phyloP scores from a whole-genome alignment of 116 monocot genomes.

The Dioscorea cayenensis region DNA sequence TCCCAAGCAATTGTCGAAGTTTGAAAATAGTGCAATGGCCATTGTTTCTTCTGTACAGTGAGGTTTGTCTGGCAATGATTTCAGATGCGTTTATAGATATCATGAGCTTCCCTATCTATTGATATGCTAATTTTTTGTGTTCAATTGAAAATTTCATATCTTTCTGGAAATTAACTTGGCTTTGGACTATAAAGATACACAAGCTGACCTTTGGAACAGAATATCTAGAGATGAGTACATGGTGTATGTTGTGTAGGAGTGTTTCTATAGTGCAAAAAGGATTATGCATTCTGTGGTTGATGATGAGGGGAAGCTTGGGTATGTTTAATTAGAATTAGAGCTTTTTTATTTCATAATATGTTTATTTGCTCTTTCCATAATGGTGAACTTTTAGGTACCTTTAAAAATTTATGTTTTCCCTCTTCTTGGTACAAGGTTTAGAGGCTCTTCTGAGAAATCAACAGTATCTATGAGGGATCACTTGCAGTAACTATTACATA shows the following conservation, averaged over 20 bases:
- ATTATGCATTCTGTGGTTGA: slow-evolving; percentile 80
- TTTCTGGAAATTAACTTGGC: slow-evolving; percentile 67
- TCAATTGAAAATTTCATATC: slow-evolving; percentile 33
- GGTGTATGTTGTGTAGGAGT: slow-evolving; percentile 92
- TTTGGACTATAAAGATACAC: slow-evolving; percentile 65
- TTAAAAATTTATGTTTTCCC: background rate
- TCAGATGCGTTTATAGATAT: too few species aligned
- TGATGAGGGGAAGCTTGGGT: slow-evolving; percentile 88
- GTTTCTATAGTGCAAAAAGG: slow-evolving; percentile 71
- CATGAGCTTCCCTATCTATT: background rate
- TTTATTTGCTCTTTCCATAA: too few species aligned
- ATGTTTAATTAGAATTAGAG: slow-evolving; percentile 1
- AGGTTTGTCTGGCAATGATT: slow-evolving; percentile 42
- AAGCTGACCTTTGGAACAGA: slow-evolving; percentile 65
- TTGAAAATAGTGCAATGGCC: slow-evolving; percentile 94
- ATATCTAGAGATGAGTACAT: slow-evolving; percentile 91
- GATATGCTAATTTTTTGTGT: background rate
- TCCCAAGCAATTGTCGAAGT: slow-evolving; percentile 81
- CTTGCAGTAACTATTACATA: slow-evolving; percentile 68
- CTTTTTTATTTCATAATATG: background rate
- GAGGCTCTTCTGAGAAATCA: slow-evolving; percentile 76
- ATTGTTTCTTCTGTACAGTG: slow-evolving; percentile 87
- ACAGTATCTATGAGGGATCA: slow-evolving; percentile 59
- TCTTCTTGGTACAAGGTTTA: slow-evolving; percentile 58
- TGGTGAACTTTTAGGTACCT: too few species aligned